A percentile compares a stretch with the other conserved stretches of the same genome.
These are phyloP conservation scores for Aspergillus bertholletiae DNA, from an alignment of 495 filamentous ascomycete genomes.

Conservation along the genomic window DNA sequence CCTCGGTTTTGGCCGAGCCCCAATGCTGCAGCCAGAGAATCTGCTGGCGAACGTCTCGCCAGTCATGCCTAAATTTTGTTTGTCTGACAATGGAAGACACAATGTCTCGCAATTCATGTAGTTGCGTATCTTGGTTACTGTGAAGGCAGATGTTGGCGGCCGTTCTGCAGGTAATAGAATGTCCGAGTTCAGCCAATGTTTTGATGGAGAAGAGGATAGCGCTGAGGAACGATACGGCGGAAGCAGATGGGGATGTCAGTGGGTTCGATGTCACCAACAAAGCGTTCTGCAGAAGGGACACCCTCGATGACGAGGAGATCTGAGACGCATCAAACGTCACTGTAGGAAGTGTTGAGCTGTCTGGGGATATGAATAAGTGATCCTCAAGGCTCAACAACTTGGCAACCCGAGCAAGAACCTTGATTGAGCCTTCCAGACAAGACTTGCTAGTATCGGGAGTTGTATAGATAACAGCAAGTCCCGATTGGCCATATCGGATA, in stretches of 20 bases:
- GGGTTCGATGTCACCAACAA: constrained; percentile 61
- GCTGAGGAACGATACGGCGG: constrained; percentile 61
- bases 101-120: constrained; percentile 57
- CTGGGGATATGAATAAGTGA: constrained; percentile 31
- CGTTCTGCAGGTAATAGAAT: constrained; percentile 55
- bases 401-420: constrained; percentile 58
- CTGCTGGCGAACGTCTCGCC: constrained; percentile 61
- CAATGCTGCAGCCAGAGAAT: constrained; percentile 81
- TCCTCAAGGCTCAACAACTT: constrained; percentile 58
- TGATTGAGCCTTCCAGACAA: constrained; percentile 58
- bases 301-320: constrained; percentile 42
- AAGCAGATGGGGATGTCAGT: constrained; percentile 61
- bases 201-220: constrained; percentile 65
- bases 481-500: constrained; percentile 65
- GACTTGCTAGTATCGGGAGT: constrained; percentile 56
- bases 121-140: constrained; percentile 58
- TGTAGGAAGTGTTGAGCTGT: constrained; percentile 21
- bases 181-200: constrained; percentile 58
- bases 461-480: constrained; percentile 69
- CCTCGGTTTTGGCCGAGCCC: constrained; percentile 52
- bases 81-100: constrained; percentile 52
- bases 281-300: constrained; percentile 48
- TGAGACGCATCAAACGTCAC: constrained; percentile 31
- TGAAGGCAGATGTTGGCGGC: constrained; percentile 41
- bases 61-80: constrained; percentile 60